Evolutionary conservation across 495 filamentous ascomycete genomes (phyloP).

Genomic region (Penicillium roqueforti): DNA sequence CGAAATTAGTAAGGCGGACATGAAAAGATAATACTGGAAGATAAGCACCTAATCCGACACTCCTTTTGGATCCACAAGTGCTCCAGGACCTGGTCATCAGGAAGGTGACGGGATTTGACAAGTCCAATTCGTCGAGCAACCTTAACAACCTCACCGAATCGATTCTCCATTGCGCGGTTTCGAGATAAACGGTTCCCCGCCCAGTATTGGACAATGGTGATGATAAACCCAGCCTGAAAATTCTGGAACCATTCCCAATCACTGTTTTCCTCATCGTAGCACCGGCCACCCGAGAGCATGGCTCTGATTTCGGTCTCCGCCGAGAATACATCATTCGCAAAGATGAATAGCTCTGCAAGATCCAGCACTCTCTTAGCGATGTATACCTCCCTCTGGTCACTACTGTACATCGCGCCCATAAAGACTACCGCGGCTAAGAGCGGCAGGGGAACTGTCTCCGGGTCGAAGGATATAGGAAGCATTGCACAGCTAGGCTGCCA

Average conservation of each 20-base stretch:
- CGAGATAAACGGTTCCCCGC: conserved; percentile 37
- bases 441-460: conserved; percentile 32
- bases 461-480: conserved; percentile 39
- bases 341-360: conserved; percentile 45
- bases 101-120: conserved; percentile 30
- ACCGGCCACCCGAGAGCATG: conserved; percentile 23
- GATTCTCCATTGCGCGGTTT: conserved; percentile 43
- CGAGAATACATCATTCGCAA: conserved; percentile 40
- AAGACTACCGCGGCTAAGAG: conserved; percentile 39
- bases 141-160: conserved; percentile 43
- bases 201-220: conserved; percentile 45
- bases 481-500: conserved; percentile 47
- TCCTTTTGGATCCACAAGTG: conserved; percentile 44
- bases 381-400: conserved; percentile 34
- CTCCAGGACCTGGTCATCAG: conserved; percentile 29
- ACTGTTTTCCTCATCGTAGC: conserved; percentile 19
- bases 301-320: conserved; percentile 39
- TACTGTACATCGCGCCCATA: conserved; percentile 49
- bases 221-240: conserved; percentile 43
- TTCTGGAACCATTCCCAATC: conserved; percentile 43
- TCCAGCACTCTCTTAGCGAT: conserved; percentile 42
- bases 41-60: conserved; percentile 39
- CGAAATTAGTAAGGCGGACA: conserved; percentile 11
- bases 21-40: neutral
- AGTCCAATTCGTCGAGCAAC: conserved; percentile 39